These are phyloP conservation scores for Ogataea paraovalis DNA, from an alignment of 805 yeast species.

Conservation along the genomic window DNA sequence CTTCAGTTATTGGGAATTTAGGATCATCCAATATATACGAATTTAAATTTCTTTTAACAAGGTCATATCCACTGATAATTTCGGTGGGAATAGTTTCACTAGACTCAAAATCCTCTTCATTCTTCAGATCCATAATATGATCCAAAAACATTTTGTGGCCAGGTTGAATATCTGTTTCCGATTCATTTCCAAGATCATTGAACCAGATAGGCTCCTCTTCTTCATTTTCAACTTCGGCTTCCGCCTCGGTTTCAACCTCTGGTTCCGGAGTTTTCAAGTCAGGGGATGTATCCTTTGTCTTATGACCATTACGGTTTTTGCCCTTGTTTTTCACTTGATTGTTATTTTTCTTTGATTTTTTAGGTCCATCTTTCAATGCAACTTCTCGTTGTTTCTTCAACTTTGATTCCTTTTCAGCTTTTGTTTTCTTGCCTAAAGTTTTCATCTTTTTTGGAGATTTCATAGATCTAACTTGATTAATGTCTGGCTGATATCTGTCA, in stretches of 20 bases:
- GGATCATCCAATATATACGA: constrained; percentile 28
- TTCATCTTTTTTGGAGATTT: constrained; percentile 3
- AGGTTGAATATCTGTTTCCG: constrained; percentile 10
- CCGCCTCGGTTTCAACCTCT: constrained; percentile 1
- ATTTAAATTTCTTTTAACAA: constrained; percentile 17
- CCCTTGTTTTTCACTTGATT: constrained; percentile 7
- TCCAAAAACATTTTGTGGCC: constrained; percentile 20
- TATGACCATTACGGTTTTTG: constrained; percentile 1
- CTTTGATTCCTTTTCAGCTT: neutral
- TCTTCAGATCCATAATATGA: constrained; percentile 18
- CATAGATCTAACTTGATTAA: constrained; percentile 1
- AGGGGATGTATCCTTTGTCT: constrained; percentile 1
- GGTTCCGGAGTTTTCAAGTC: neutral
- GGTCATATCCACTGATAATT: constrained; percentile 14
- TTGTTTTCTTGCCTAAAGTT: constrained; percentile 10
- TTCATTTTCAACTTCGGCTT: constrained; percentile 1
- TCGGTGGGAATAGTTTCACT: constrained; percentile 13
- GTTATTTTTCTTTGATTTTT: too few species aligned
- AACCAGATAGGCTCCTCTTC: constrained; percentile 20
- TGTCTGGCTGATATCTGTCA: constrained; percentile 16
- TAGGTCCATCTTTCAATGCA: constrained; percentile 2
- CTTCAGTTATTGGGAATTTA: constrained; percentile 22
- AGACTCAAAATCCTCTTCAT: constrained; percentile 8
- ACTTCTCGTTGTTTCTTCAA: constrained; percentile 2
- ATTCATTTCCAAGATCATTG: constrained; percentile 16